phyloP scores from a whole-genome alignment of 2,329 filamentous ascomycete species.

The Didymella sp. region DNA sequence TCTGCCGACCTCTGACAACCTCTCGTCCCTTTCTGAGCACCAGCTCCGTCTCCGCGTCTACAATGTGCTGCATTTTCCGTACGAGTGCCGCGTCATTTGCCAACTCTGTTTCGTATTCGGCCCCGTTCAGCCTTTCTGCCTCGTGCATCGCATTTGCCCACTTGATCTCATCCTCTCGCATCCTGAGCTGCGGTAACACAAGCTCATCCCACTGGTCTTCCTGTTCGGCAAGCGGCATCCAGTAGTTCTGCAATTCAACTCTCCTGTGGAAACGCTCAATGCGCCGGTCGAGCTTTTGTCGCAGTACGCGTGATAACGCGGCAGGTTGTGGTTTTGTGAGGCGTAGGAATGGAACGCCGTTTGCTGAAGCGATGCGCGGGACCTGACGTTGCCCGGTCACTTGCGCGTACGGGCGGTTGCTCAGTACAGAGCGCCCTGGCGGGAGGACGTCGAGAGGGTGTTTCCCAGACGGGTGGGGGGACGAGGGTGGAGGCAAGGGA shows the following conservation, averaged over 20 bases:
- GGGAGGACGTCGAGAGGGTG: constrained; percentile 47
- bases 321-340: constrained; percentile 69
- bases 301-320: constrained; percentile 65
- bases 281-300: constrained; percentile 58
- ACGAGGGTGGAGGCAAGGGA: constrained; percentile 13
- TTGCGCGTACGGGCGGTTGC: constrained; percentile 57
- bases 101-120: constrained; percentile 26
- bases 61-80: constrained; percentile 55
- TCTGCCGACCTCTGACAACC: constrained; percentile 38
- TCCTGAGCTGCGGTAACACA: constrained; percentile 30
- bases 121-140: constrained; percentile 25
- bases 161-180: constrained; percentile 21
- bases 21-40: constrained; percentile 49
- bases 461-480: constrained; percentile 20
- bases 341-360: constrained; percentile 69
- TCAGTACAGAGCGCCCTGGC: constrained; percentile 53
- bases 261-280: constrained; percentile 52
- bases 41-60: constrained; percentile 57
- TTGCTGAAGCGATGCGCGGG: constrained; percentile 64
- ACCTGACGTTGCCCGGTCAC: constrained; percentile 64
- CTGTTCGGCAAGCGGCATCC: constrained; percentile 46
- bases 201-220: constrained; percentile 60
- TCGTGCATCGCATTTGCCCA: constrained; percentile 44
- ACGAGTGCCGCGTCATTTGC: constrained; percentile 44
- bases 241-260: constrained; percentile 53